Percentiles rank a stretch among this genome's conserved stretches.
Evolutionary conservation across 805 yeast genomes (phyloP).

Genomic region (Candida ipomoeae): DNA sequence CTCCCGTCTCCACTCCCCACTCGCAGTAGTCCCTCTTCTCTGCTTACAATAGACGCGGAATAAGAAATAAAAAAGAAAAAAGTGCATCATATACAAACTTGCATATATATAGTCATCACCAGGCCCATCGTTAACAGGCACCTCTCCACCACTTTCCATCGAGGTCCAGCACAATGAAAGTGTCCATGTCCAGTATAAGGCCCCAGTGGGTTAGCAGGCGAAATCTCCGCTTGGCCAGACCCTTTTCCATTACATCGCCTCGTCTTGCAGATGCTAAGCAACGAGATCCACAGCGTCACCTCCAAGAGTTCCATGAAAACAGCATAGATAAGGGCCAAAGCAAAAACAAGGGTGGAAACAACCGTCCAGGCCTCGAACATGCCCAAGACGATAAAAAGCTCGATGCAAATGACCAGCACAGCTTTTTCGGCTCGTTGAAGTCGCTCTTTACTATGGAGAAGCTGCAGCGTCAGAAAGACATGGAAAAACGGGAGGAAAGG

Average conservation of each 20-base stretch:
- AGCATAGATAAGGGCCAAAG: not conserved
- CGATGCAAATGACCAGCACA: not conserved
- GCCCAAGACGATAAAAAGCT: not conserved
- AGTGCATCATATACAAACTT: not conserved
- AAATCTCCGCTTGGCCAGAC: not conserved
- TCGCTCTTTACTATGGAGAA: slow-evolving; percentile 1
- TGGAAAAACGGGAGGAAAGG: slow-evolving; percentile 15
- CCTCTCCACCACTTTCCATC: not conserved
- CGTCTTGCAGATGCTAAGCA: not conserved
- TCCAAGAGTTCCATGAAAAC: not conserved
- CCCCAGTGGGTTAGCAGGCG: not conserved
- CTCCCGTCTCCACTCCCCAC: not conserved
- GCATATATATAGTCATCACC: slow-evolving; percentile 1
- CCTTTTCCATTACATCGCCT: not conserved
- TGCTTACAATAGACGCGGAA: not conserved
- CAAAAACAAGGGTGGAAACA: not conserved
- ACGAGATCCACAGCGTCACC: not conserved
- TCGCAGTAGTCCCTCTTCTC: not conserved
- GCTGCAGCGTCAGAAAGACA: slow-evolving; percentile 6
- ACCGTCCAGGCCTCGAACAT: not conserved
- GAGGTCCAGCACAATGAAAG: not conserved
- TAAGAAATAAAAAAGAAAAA: not conserved
- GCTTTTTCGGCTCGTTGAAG: slow-evolving; percentile 3
- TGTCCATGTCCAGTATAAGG: not conserved
- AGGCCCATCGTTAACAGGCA: not conserved